phyloP scores from a whole-genome alignment of 2,329 filamentous ascomycete species.

The Macrophomina tecta region DNA sequence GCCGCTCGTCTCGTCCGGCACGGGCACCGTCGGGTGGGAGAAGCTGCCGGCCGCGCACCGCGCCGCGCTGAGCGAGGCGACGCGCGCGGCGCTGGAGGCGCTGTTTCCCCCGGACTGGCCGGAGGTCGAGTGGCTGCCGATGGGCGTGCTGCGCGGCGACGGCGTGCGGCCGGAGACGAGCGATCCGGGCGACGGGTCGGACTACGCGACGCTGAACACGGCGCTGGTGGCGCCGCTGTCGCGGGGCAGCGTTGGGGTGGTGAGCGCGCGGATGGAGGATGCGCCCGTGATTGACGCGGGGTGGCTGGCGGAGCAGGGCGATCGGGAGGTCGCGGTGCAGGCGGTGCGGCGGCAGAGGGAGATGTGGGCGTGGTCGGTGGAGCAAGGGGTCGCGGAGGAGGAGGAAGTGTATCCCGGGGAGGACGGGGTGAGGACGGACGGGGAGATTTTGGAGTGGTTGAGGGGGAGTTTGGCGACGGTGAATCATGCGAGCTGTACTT shows the following conservation, averaged over 20 bases:
- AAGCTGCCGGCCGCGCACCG: constrained; percentile 31
- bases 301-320: constrained; percentile 41
- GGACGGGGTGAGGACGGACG: constrained; percentile 32
- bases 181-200: constrained; percentile 31
- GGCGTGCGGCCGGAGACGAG: constrained; percentile 7
- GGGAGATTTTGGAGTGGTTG: constrained; percentile 33
- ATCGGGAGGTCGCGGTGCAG: constrained; percentile 41
- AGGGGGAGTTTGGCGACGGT: constrained; percentile 27
- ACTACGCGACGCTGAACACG: constrained; percentile 36
- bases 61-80: constrained; percentile 19
- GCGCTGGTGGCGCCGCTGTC: constrained; percentile 40
- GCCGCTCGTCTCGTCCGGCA: not conserved
- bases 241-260: constrained; percentile 43
- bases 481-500: constrained; percentile 32
- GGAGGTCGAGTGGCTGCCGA: constrained; percentile 37
- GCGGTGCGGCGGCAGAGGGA: constrained; percentile 41
- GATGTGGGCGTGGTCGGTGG: constrained; percentile 33
- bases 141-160: constrained; percentile 3
- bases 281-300: constrained; percentile 42
- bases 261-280: constrained; percentile 36
- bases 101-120: constrained; percentile 36
- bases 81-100: constrained; percentile 26
- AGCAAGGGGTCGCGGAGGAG: constrained; percentile 34
- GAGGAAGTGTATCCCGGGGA: constrained; percentile 39
- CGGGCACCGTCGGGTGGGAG: constrained; percentile 33